phyloP scores from a whole-genome alignment of 352 stramenopile species.

The Peronospora farinosa region DNA sequence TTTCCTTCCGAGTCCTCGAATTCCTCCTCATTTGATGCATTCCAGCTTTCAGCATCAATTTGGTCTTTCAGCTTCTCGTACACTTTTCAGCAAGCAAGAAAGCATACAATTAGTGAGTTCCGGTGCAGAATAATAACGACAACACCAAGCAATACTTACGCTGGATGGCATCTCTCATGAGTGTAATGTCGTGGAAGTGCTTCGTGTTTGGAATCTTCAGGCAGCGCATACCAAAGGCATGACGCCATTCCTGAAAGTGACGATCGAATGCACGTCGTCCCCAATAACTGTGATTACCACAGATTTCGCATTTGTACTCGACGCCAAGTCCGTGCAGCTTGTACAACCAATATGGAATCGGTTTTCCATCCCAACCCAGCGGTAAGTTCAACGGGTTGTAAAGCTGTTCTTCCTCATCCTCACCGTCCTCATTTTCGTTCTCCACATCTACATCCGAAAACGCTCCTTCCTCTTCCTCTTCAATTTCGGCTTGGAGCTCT shows the following conservation, averaged over 20 bases:
- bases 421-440: slow-evolving; percentile 51
- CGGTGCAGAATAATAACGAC: slow-evolving; percentile 1
- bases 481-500: slow-evolving; percentile 79
- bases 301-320: slow-evolving; percentile 99
- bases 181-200: slow-evolving; percentile 99
- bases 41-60: slow-evolving; percentile 91
- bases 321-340: slow-evolving; percentile 98
- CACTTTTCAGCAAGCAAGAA: slow-evolving; percentile 46
- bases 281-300: slow-evolving; percentile 97
- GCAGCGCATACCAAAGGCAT: slow-evolving; percentile 97
- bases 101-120: background rate
- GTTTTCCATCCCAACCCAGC: slow-evolving; percentile 98
- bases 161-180: slow-evolving; percentile 94
- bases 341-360: slow-evolving; percentile 99
- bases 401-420: slow-evolving; percentile 92
- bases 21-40: slow-evolving; percentile 93
- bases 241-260: slow-evolving; percentile 97
- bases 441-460: slow-evolving; percentile 81
- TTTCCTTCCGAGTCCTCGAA: slow-evolving; percentile 99
- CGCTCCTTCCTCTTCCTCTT: slow-evolving; percentile 80
- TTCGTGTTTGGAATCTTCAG: slow-evolving; percentile 99
- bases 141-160: slow-evolving; percentile 31
- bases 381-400: slow-evolving; percentile 99
- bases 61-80: slow-evolving; percentile 95
- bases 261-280: slow-evolving; percentile 94